A percentile compares a stretch with the other conserved stretches of the same genome.
Evolutionary conservation across 768 basidiomycete genomes (phyloP).

Genomic region (Leucocoprinus leucothites): DNA sequence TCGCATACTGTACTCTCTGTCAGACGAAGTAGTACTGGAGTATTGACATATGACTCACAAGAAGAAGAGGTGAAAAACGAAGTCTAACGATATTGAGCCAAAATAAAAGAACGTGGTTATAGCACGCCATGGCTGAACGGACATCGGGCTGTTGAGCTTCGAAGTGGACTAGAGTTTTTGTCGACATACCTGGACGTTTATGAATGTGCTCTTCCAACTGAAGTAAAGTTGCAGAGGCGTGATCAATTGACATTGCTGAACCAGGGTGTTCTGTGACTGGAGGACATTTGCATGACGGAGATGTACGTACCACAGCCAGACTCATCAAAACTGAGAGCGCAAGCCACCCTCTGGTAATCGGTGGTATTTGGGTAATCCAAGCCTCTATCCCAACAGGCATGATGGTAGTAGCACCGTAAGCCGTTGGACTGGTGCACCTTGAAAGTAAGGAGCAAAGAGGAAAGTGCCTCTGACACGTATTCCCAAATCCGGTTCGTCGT

Average conservation of each 20-base stretch:
- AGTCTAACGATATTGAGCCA: slow-evolving; percentile 89
- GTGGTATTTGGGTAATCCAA: slow-evolving; percentile 90
- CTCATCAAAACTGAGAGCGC: slow-evolving; percentile 75
- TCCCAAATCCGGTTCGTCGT: not conserved
- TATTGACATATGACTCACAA: slow-evolving; percentile 59
- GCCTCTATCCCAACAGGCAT: slow-evolving; percentile 88
- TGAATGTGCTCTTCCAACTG: slow-evolving; percentile 81
- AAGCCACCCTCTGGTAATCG: slow-evolving; percentile 87
- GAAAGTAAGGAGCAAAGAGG: no score
- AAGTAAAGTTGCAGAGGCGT: slow-evolving; percentile 92
- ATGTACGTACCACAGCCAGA: slow-evolving; percentile 74
- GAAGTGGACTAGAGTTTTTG: not conserved
- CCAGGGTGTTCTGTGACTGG: not conserved
- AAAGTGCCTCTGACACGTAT: slow-evolving; percentile 3
- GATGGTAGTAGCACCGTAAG: no score
- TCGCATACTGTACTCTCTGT: slow-evolving; percentile 68
- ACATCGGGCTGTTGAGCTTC: slow-evolving; percentile 15
- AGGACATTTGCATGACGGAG: not conserved
- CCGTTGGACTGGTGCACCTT: no score
- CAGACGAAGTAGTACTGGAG: not conserved
- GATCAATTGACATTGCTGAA: slow-evolving; percentile 87
- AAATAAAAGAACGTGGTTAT: slow-evolving; percentile 96
- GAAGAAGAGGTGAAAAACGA: slow-evolving; percentile 97
- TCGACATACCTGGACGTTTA: slow-evolving; percentile 68
- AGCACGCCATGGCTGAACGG: slow-evolving; percentile 75